A percentile compares a stretch with the other conserved stretches of the same genome.
Evolutionary conservation across 140 eudicot genomes (phyloP).

Genomic region (Bidens hawaiensis): DNA sequence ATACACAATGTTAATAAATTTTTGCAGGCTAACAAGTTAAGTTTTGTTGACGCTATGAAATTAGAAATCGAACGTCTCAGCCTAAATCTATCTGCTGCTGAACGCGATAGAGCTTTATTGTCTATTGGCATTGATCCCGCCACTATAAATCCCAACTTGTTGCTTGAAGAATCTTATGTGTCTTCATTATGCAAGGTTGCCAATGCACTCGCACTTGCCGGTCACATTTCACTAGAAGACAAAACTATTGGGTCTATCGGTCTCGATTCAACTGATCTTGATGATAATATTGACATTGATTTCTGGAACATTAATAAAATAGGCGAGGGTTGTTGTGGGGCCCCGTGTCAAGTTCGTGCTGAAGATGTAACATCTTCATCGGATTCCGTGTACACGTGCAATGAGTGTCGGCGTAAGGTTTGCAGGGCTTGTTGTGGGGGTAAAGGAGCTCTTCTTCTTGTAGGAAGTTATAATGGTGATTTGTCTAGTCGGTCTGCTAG

Average conservation of each 20-base stretch:
- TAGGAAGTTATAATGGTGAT: constrained; percentile 33
- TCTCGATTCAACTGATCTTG: constrained; percentile 41
- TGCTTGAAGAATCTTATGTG: constrained; percentile 66
- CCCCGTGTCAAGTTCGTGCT: constrained; percentile 69
- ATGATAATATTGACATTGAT: constrained; percentile 44
- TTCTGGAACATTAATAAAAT: constrained; percentile 79
- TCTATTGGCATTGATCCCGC: constrained; percentile 96
- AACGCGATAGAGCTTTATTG: constrained; percentile 84
- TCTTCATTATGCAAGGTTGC: constrained; percentile 67
- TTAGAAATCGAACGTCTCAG: constrained; percentile 85
- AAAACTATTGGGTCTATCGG: constrained; percentile 66
- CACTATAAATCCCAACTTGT: constrained; percentile 70
- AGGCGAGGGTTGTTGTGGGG: constrained; percentile 70
- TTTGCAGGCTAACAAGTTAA: constrained; percentile 63
- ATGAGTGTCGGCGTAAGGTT: constrained; percentile 65
- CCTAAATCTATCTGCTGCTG: constrained; percentile 89
- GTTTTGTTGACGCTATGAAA: constrained; percentile 85
- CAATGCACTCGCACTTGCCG: constrained; percentile 71
- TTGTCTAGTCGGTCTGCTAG: constrained; percentile 43
- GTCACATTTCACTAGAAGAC: constrained; percentile 76
- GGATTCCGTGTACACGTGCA: constrained; percentile 44
- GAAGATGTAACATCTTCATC: constrained; percentile 45
- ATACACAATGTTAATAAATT: constrained; percentile 1
- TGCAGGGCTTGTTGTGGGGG: constrained; percentile 94
- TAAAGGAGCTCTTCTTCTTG: constrained; percentile 85